phyloP scores from a whole-genome alignment of 208 protist genomes.

The Trypanosoma avium region DNA sequence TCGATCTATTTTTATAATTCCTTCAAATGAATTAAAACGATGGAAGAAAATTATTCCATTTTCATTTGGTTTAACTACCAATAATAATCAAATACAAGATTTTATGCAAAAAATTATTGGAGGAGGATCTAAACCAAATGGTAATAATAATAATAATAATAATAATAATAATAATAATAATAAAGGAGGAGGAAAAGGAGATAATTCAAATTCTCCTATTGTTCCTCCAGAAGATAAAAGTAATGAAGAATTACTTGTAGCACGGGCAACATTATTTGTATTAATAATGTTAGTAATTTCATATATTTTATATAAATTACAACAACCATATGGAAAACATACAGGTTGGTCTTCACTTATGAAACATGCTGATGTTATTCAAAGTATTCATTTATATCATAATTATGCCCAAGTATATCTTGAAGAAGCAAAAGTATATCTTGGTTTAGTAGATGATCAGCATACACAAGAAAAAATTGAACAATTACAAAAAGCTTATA shows the following conservation, averaged over 20 bases:
- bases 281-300: constrained; percentile 48
- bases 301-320: constrained; percentile 45
- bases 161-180: constrained; percentile 16
- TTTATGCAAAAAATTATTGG: neutral
- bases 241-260: constrained; percentile 54
- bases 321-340: constrained; percentile 40
- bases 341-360: constrained; percentile 52
- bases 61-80: too few relatives aligned
- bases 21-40: too few relatives aligned
- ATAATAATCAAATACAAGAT: too few relatives aligned
- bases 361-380: constrained; percentile 39
- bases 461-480: constrained; percentile 64
- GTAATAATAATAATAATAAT: constrained; percentile 6
- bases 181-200: neutral
- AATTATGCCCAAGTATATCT: constrained; percentile 64
- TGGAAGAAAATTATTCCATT: too few relatives aligned
- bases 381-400: constrained; percentile 46
- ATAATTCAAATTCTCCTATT: neutral
- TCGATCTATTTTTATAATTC: too few relatives aligned
- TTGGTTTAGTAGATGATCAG: constrained; percentile 55
- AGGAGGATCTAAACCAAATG: neutral
- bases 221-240: constrained; percentile 30
- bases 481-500: constrained; percentile 30
- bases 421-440: constrained; percentile 46
- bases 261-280: constrained; percentile 58